Percentiles rank a stretch among this genome's conserved stretches.
Conservation (phyloP, 768 basidiomycete species). For the Lactarius quietus region DNA sequence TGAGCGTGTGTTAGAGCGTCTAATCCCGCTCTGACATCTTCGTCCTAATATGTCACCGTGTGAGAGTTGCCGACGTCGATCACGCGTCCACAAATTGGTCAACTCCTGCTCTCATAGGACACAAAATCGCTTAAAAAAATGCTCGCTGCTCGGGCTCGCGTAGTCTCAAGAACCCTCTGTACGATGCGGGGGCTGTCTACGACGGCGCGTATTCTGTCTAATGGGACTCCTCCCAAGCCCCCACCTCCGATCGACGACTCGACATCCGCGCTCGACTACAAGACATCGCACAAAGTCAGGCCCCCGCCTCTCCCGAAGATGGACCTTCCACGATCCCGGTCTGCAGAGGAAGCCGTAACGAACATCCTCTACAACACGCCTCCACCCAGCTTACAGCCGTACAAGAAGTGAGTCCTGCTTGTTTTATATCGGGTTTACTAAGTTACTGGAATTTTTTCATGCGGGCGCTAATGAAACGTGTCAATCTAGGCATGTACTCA, state of each 20-base stretch:
- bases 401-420: slow-evolving; percentile 67
- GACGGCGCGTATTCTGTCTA: slow-evolving; percentile 24
- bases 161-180: slow-evolving; percentile 6
- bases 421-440: background rate
- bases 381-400: slow-evolving; percentile 85
- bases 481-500: slow-evolving; percentile 76
- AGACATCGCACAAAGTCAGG: slow-evolving; percentile 60
- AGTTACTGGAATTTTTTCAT: background rate
- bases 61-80: too few species aligned
- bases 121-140: background rate
- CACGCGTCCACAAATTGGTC: background rate
- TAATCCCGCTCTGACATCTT: too few species aligned
- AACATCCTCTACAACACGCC: slow-evolving; percentile 98
- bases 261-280: slow-evolving; percentile 94
- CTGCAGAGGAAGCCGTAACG: slow-evolving; percentile 94
- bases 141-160: slow-evolving; percentile 17
- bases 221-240: slow-evolving; percentile 51
- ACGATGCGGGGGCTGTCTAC: slow-evolving; percentile 29
- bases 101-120: background rate
- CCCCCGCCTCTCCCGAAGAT: slow-evolving; percentile 85
- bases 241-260: slow-evolving; percentile 86
- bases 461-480: background rate
- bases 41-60: too few species aligned
- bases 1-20: background rate
- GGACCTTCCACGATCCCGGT: slow-evolving; percentile 78